A percentile compares a stretch with the other conserved stretches of the same genome.
These are phyloP conservation scores for Lizonia empirigonia DNA, from an alignment of 2,329 filamentous ascomycete genomes.

Conservation along the genomic window DNA sequence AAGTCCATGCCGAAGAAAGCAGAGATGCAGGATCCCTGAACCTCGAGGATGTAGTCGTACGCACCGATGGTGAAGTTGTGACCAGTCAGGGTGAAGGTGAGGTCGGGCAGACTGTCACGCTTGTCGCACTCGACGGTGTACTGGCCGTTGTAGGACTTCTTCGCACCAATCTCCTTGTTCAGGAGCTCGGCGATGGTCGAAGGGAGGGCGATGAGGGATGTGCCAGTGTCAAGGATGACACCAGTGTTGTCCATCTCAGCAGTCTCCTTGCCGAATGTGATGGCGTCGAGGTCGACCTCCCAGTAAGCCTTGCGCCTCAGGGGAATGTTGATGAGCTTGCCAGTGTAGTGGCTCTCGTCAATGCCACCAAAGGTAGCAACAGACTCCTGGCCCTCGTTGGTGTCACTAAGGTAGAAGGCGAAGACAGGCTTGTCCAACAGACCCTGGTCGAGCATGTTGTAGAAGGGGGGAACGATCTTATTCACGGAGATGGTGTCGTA, in stretches of 20 bases:
- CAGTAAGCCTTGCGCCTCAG: conserved; percentile 99
- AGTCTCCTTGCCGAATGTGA: conserved; percentile 83
- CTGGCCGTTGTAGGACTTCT: conserved; percentile 97
- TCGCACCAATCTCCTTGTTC: conserved; percentile 96
- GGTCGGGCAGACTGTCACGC: conserved; percentile 82
- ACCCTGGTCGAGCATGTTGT: conserved; percentile 90
- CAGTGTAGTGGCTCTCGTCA: conserved; percentile 79
- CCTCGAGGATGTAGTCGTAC: conserved; percentile 94
- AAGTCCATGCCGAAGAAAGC: conserved; percentile 94
- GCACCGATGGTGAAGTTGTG: conserved; percentile 90
- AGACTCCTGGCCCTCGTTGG: conserved; percentile 73
- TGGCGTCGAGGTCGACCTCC: conserved; percentile 95
- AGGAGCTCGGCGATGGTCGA: conserved; percentile 90
- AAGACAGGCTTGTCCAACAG: conserved; percentile 92
- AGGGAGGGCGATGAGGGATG: conserved; percentile 94
- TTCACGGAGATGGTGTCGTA: conserved; percentile 98
- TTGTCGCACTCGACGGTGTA: conserved; percentile 91
- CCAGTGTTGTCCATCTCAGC: conserved; percentile 93
- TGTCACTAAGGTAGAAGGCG: conserved; percentile 89
- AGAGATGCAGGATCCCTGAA: conserved; percentile 94
- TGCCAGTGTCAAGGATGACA: conserved; percentile 97
- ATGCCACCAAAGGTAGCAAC: conserved; percentile 90
- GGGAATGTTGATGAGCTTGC: conserved; percentile 90
- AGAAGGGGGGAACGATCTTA: conserved; percentile 91
- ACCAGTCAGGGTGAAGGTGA: conserved; percentile 87